Evolutionary conservation across 139 green algal species (phyloP).

Genomic region (Coelastrella sp.): DNA sequence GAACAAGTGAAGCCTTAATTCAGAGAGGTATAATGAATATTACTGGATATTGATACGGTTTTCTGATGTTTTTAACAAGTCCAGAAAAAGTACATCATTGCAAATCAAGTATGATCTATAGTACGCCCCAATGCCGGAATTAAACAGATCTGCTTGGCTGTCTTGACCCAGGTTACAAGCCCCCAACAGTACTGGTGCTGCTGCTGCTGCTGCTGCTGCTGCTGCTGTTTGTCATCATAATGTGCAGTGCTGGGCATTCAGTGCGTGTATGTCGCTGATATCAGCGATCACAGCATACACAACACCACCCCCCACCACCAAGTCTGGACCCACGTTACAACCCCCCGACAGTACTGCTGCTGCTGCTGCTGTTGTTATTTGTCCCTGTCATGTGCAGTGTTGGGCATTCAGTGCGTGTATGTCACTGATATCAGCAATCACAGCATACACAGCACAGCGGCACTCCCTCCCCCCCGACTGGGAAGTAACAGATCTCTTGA

Average conservation of each 20-base stretch:
- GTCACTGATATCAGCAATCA: constrained; percentile 59
- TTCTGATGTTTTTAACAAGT: too few relatives aligned
- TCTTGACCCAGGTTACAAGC: too few relatives aligned
- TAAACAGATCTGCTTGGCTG: too few relatives aligned
- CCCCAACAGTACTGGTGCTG: background rate
- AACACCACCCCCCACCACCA: too few relatives aligned
- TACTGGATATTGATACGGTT: too few relatives aligned
- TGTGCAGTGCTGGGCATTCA: constrained; percentile 77
- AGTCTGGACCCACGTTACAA: too few relatives aligned
- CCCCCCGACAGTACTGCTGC: background rate
- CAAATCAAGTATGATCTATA: too few relatives aligned
- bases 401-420: constrained; percentile 79
- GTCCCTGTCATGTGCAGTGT: constrained; percentile 41
- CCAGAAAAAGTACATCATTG: too few relatives aligned
- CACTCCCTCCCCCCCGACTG: constrained; percentile 23
- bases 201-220: constrained; percentile 10
- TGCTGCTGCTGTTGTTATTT: constrained; percentile 3
- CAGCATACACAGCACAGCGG: background rate
- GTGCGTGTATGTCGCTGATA: constrained; percentile 68
- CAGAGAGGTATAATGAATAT: too few relatives aligned
- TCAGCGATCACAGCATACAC: constrained; percentile 29
- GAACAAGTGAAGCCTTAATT: too few relatives aligned
- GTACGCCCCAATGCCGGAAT: background rate
- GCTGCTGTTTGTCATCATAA: background rate
- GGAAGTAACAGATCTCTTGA: background rate